phyloP scores from a whole-genome alignment of 768 basidiomycete species.

The Amanita phalloides region DNA sequence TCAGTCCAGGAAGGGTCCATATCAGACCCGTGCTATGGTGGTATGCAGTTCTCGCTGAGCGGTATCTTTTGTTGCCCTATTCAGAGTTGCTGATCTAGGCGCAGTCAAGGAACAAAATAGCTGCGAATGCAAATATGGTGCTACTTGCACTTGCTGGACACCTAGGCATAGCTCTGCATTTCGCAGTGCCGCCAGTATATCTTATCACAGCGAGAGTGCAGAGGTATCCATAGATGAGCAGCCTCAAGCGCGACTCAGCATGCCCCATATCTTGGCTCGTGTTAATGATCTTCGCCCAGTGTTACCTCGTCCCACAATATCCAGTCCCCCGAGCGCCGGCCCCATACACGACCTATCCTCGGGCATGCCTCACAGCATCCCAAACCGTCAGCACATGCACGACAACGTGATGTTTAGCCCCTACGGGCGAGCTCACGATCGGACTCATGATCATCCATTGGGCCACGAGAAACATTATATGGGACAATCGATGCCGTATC shows the following conservation, averaged over 20 bases:
- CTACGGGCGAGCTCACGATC: slow-evolving; percentile 58
- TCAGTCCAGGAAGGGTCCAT: slow-evolving; percentile 33
- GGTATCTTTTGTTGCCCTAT: slow-evolving; percentile 21
- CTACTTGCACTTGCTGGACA: slow-evolving; percentile 48
- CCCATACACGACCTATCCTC: slow-evolving; percentile 39
- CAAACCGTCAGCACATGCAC: slow-evolving; percentile 28
- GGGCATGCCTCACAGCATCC: slow-evolving; percentile 28
- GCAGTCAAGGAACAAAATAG: slow-evolving; percentile 26
- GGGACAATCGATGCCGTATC: slow-evolving; percentile 16
- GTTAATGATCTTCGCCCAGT: slow-evolving; percentile 61
- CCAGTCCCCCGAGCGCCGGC: slow-evolving; percentile 18
- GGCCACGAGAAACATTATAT: slow-evolving; percentile 5
- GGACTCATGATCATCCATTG: slow-evolving; percentile 19
- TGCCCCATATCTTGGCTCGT: slow-evolving; percentile 43
- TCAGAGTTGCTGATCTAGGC: slow-evolving; percentile 33
- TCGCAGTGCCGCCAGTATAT: slow-evolving; percentile 18
- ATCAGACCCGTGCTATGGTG: slow-evolving; percentile 55
- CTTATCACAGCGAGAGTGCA: slow-evolving; percentile 6
- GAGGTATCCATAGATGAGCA: not conserved
- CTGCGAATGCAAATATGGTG: slow-evolving; percentile 41
- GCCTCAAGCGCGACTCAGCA: slow-evolving; percentile 4
- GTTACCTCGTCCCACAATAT: slow-evolving; percentile 43
- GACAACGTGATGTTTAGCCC: slow-evolving; percentile 50
- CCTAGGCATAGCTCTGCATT: slow-evolving; percentile 33
- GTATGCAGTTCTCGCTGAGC: slow-evolving; percentile 45